Evolutionary conservation across 805 yeast genomes (phyloP), one percentile per base, ranked within the genome.

Genomic region (Metschnikowia borealis): DNA sequence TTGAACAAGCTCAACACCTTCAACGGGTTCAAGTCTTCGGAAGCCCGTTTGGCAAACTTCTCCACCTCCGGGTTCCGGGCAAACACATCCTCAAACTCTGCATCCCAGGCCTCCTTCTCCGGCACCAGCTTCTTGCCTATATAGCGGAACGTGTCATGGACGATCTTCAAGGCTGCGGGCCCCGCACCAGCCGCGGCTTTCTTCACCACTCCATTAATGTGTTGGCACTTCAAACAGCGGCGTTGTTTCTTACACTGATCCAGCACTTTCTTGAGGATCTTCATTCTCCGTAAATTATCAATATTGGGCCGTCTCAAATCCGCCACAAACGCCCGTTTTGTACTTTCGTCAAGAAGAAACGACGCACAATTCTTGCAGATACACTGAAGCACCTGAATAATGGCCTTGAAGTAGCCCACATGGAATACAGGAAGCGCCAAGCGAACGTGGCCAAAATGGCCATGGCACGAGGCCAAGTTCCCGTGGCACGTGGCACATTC

Each of bases 231-330:
- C 32, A 89, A 71, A 67, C 99, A 94, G 59, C 96, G 76, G 62
- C 99, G 80, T 70, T 91, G 97, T 62, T 94, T 94, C 61, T 91
- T 90, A 69, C 97, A 90, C 75, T 92, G 98, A 52, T 91, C 97
- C 56, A 85, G 71, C 52, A 94, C 78, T 60, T 81, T 82, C 69
- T 87, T 92, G 58, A 94, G 73, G 50, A 89, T 81, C 58, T 83
- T 86, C 97, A 94, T 92, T 62, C 97, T 80, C 60, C 96, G 82
- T 61, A 94, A 74, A 64, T 94, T 94, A 67, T 94, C 99, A 49
- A 88, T 78, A 34, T 86, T 87, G 1, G 97, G 97, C 58, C 89
- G 79, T 59, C 96, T 82, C 54, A 94, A 76, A 55, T 94, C 98
- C n/a, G 68, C 66, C 54, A 87, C 67, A 63, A 84, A 91, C 56